Conservation (phyloP, 176 grass and related monocot species). For the Rhynchospora tenuis region DNA sequence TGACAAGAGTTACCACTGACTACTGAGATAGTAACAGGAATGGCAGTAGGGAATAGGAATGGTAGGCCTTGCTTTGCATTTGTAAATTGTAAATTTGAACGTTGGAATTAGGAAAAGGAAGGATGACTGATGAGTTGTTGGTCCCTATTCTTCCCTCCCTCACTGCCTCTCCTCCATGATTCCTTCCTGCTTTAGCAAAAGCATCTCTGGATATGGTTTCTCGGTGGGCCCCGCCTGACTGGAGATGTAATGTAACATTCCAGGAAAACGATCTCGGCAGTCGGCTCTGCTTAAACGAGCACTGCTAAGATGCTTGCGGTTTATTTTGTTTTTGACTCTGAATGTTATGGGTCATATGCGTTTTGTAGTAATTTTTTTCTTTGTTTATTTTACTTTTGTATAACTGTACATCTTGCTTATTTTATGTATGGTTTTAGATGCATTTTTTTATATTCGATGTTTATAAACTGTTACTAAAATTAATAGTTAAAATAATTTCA, state of each 20-base stretch:
- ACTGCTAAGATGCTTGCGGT: conserved; percentile 10
- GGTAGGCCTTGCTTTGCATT: conserved; percentile 22
- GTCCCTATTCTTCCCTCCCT: conserved; percentile 21
- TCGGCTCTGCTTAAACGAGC: background rate
- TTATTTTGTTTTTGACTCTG: background rate
- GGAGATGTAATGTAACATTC: background rate
- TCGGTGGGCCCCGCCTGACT: background rate
- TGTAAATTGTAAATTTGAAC: conserved; percentile 13
- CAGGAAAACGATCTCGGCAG: background rate
- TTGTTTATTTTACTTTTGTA: background rate
- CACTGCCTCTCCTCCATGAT: conserved; percentile 35
- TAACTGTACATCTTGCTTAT: background rate
- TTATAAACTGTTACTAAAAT: background rate
- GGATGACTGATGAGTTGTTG: conserved; percentile 9
- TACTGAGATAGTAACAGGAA: background rate
- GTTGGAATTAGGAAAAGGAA: conserved; percentile 55
- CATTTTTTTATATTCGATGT: background rate
- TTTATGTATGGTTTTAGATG: background rate
- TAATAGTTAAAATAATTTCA: background rate
- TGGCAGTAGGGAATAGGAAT: conserved; percentile 5
- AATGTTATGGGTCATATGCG: background rate
- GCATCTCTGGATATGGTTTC: background rate
- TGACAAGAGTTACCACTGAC: conserved; percentile 28
- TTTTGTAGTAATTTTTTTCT: background rate
- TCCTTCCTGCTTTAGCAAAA: conserved; percentile 40